phyloP scores from a whole-genome alignment of 306 rosid genomes.

The Boehmeria nivea region DNA sequence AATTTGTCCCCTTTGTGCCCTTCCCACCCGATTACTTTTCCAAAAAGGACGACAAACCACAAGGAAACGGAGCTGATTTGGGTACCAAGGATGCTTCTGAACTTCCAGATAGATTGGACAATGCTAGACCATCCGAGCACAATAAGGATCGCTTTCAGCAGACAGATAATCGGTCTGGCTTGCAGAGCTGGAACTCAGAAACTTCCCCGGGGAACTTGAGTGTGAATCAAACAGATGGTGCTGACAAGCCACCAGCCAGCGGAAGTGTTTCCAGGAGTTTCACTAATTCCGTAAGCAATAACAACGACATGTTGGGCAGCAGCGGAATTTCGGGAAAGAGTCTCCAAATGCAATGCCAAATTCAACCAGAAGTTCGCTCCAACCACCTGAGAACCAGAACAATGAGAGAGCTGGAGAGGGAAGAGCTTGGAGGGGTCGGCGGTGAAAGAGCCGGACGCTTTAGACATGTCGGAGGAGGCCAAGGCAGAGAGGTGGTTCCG shows the following conservation, averaged over 20 bases:
- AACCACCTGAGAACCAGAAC: conserved; percentile 34
- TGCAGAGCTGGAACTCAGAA: conserved; percentile 22
- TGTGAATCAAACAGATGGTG: conserved; percentile 21
- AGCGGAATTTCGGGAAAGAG: conserved; percentile 10
- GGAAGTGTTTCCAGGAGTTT: conserved; percentile 26
- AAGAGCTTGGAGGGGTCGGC: conserved; percentile 97
- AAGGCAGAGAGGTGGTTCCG: conserved; percentile 98
- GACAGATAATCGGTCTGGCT: conserved; percentile 17
- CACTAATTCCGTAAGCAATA: conserved; percentile 13
- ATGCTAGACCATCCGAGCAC: conserved; percentile 15
- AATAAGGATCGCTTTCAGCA: conserved; percentile 12
- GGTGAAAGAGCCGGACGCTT: conserved; percentile 83
- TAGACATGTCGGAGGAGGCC: conserved; percentile 99
- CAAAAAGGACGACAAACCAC: conserved; percentile 49
- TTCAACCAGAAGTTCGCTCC: conserved; percentile 26
- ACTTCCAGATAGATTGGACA: conserved; percentile 24
- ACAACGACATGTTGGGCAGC: conserved; percentile 9
- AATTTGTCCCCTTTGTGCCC: conserved; percentile 86
- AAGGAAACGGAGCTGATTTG: conserved; percentile 30
- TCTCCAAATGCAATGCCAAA: conserved; percentile 17
- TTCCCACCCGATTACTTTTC: conserved; percentile 91
- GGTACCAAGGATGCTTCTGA: conserved; percentile 19
- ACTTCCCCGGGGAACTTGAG: conserved; percentile 24
- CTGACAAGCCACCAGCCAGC: conserved; percentile 21
- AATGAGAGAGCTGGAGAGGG: conserved; percentile 53